Evolutionary conservation across 331 rosid species (phyloP), one percentile per base, ranked within the genome.

Genomic region (Malus hybrid): DNA sequence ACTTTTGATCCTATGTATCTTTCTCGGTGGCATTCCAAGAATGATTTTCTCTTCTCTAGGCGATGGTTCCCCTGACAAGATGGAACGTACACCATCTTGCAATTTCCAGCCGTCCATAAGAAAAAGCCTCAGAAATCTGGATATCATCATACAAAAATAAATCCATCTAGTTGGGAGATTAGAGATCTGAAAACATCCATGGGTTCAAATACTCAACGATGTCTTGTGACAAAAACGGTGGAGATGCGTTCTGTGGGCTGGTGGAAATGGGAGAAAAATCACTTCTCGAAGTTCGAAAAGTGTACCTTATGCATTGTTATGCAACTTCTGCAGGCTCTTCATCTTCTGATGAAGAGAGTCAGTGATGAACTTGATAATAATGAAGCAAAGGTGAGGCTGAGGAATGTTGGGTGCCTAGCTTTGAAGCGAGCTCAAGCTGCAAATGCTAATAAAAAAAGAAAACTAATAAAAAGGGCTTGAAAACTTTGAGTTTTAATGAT

Each of bases 51-150:
- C 84, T 86, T 92, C 81, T 87, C 99, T 62, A 85, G 99, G 86
- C 97, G 84, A 88, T 95, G 96, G 99, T 95, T 95, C 79, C 93
- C 79, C 2, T 96, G 92, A 76, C 99, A 95, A 83, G 97, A 95
- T 83, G 97, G 97, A 85, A 81, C 99, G 75, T 92, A 92, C 76
- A 95, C 99, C 68, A 90, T 95, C 80, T 84, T 92, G 91, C 99
- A 92, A 70, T 71, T 86, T 76, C 99, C 99, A 56, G 86, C 84
- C 28, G 64, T 80, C 69, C 90, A 92, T 82, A 95, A 88, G 87
- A 92, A 84, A 83, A 95, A 88, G 87, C 97, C 91, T 67, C 81
- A 42, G 56, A 88, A 84, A 80, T 84, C 96, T 73, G 96, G 97
- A 65, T 92, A 86, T 76, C 93, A 79, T 32, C 97, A 96, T 54